These are phyloP conservation scores for Eucalyptus polybractea DNA, from an alignment of 345 rosid genomes.

Conservation along the genomic window DNA sequence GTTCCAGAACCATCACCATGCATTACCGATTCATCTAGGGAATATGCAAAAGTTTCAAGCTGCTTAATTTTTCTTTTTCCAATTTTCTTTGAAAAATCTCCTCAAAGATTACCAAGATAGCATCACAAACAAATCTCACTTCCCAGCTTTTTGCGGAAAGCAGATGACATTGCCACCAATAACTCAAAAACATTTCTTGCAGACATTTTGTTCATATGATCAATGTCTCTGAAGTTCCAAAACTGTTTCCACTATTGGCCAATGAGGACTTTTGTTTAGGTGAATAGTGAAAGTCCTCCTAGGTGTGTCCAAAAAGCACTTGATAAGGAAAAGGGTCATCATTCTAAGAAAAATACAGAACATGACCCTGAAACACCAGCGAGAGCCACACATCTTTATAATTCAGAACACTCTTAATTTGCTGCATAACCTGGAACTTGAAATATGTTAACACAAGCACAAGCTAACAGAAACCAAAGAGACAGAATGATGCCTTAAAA, in stretches of 20 bases:
- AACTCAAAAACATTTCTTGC: neutral
- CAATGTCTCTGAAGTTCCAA: neutral
- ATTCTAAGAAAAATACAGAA: too few relatives aligned
- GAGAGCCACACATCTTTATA: too few relatives aligned
- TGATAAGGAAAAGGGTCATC: too few relatives aligned
- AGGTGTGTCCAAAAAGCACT: too few relatives aligned
- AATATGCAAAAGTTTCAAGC: neutral
- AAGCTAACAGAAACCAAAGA: neutral
- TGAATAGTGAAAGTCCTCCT: too few relatives aligned
- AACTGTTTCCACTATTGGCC: neutral
- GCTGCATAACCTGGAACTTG: neutral
- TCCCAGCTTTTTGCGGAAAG: neutral
- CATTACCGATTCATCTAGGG: neutral
- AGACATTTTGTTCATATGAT: neutral
- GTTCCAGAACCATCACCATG: neutral
- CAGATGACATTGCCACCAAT: neutral
- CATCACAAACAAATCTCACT: neutral
- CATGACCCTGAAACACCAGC: too few relatives aligned
- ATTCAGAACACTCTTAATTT: too few relatives aligned
- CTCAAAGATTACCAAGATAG: neutral
- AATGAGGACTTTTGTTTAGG: neutral
- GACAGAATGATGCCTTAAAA: neutral
- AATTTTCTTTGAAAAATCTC: neutral
- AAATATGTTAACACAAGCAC: neutral
- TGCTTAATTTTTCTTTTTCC: neutral